Percentiles rank a stretch among this genome's conserved stretches.
Evolutionary conservation across 129 eudicot species (phyloP).

Genomic region (Centaurea solstitialis): DNA sequence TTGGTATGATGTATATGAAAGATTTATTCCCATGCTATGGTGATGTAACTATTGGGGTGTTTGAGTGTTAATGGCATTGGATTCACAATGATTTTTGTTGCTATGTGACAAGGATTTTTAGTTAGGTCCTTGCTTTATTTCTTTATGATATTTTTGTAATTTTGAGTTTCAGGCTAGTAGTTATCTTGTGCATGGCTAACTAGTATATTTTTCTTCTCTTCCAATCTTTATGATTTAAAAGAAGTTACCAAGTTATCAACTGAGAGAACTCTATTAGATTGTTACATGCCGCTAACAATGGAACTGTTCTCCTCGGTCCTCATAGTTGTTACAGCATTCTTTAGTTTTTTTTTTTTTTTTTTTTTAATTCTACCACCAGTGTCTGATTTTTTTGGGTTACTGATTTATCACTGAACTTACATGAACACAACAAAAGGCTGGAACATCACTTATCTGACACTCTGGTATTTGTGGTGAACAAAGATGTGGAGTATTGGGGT

Average conservation of each 20-base stretch:
- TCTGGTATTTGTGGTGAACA: background rate
- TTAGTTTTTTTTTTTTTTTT: too few species aligned
- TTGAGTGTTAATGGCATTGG: background rate
- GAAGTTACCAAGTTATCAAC: too few species aligned
- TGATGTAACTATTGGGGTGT: background rate
- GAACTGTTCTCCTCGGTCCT: background rate
- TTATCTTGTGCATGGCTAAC: background rate
- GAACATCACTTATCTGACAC: too few species aligned
- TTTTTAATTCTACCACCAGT: too few species aligned
- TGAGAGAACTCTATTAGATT: background rate
- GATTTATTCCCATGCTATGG: background rate
- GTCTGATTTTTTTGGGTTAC: too few species aligned
- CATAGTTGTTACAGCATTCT: background rate
- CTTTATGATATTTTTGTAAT: background rate
- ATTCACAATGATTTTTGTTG: background rate
- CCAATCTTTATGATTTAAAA: too few species aligned
- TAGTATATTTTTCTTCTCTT: background rate
- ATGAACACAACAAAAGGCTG: too few species aligned
- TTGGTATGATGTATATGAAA: background rate
- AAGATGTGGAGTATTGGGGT: background rate
- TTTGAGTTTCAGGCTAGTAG: background rate
- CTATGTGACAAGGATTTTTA: background rate
- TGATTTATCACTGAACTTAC: too few species aligned
- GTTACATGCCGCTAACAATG: background rate
- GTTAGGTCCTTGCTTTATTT: slow-evolving; percentile 1